Conservation (phyloP, 106 monocot genomes). For the Allium sativum region DNA sequence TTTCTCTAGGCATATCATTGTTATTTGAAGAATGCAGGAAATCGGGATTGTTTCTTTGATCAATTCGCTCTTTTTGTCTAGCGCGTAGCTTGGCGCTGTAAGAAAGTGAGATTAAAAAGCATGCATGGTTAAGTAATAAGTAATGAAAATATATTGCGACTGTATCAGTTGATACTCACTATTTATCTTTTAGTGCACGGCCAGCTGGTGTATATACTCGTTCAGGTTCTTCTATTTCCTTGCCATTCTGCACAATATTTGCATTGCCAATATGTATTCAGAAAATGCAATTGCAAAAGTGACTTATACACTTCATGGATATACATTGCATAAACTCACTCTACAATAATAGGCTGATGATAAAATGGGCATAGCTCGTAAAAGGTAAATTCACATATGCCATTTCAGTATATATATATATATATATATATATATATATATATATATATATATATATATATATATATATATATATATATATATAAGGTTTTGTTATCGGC, state of each 20-base stretch:
- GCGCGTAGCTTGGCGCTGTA: conserved; percentile 76
- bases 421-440: no score
- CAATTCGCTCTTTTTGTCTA: conserved; percentile 84
- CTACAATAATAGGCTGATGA: no score
- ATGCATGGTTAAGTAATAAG: conserved; percentile 2
- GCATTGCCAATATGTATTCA: no score
- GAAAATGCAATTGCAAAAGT: no score
- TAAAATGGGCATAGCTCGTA: no score
- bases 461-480: no score
- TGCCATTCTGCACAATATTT: conserved; percentile 38
- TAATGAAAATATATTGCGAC: not conserved
- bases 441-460: no score
- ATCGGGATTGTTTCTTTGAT: conserved; percentile 29
- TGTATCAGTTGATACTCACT: conserved; percentile 29
- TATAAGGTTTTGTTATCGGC: no score
- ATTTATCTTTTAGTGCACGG: conserved; percentile 81
- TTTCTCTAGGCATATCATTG: conserved; percentile 16
- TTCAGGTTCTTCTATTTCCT: conserved; percentile 69
- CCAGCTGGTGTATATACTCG: conserved; percentile 82
- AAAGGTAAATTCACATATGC: no score
- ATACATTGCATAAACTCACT: no score
- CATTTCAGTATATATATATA: no score
- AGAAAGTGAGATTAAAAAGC: conserved; percentile 10
- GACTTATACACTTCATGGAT: no score
- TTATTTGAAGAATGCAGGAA: conserved; percentile 11